These are phyloP conservation scores for Juglanconis sp. DNA, from an alignment of 2,329 filamentous ascomycete species.

Conservation along the genomic window DNA sequence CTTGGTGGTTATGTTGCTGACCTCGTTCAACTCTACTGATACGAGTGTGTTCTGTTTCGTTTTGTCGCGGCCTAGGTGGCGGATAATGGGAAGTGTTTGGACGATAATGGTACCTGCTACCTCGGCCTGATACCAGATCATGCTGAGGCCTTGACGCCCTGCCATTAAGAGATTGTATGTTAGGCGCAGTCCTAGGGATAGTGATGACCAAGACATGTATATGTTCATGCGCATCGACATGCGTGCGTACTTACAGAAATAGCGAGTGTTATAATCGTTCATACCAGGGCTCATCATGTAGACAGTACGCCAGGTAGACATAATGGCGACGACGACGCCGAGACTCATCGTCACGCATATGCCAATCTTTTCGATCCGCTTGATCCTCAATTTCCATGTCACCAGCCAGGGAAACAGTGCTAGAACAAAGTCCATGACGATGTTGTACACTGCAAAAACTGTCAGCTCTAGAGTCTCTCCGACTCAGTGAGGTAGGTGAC, in stretches of 20 bases:
- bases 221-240: no score
- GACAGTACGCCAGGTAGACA: conserved; percentile 42
- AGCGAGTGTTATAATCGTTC: conserved; percentile 36
- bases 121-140: conserved; percentile 50
- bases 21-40: conserved; percentile 17
- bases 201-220: no score
- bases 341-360: conserved; percentile 50
- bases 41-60: conserved; percentile 34
- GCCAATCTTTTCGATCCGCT: conserved; percentile 45
- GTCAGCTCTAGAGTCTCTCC: background rate
- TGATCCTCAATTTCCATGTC: conserved; percentile 46
- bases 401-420: conserved; percentile 49
- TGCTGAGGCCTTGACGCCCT: conserved; percentile 41
- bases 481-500: conserved; percentile 16
- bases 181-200: conserved; percentile 1
- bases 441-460: conserved; percentile 42
- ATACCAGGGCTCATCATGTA: conserved; percentile 47
- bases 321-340: conserved; percentile 42
- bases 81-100: conserved; percentile 50
- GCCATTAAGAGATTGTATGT: conserved; percentile 9
- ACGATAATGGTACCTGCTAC: conserved; percentile 53
- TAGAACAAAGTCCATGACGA: conserved; percentile 51
- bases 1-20: background rate
- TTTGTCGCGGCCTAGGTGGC: conserved; percentile 42
- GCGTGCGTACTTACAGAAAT: conserved; percentile 38